These are phyloP conservation scores for Edaphochlamys debaryana DNA, from an alignment of 139 green algal species.

Conservation along the genomic window DNA sequence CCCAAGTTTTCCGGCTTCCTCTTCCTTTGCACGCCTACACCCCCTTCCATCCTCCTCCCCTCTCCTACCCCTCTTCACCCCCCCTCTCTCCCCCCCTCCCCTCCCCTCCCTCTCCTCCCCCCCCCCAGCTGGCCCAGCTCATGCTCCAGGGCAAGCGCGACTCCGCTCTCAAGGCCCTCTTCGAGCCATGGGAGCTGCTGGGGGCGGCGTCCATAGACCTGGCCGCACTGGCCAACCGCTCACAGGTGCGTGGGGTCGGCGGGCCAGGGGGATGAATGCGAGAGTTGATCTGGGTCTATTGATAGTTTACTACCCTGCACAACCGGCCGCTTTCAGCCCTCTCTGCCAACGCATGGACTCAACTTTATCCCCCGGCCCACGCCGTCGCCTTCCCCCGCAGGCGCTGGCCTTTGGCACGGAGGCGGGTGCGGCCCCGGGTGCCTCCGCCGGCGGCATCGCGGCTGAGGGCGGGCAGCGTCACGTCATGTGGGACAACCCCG, in stretches of 20 bases:
- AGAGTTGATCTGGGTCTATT: too few species aligned
- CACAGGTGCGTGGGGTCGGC: background rate
- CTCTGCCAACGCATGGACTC: too few species aligned
- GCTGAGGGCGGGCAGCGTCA: background rate
- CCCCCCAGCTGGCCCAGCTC: conserved; percentile 10
- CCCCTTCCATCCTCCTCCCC: too few species aligned
- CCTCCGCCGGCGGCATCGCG: background rate
- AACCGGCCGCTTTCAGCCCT: too few species aligned
- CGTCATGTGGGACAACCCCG: conserved; percentile 27
- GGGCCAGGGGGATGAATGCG: too few species aligned
- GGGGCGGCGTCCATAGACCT: conserved; percentile 26
- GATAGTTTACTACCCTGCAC: too few species aligned
- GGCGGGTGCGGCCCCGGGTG: background rate
- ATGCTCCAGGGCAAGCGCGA: conserved; percentile 30
- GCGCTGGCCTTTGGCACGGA: conserved; percentile 18
- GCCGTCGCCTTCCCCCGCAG: too few species aligned
- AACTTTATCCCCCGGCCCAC: too few species aligned
- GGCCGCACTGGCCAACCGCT: conserved; percentile 26
- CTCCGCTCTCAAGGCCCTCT: background rate
- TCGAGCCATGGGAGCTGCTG: conserved; percentile 30
- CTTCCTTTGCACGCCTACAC: too few species aligned
- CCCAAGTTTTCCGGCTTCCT: too few species aligned
- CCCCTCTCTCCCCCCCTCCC: background rate
- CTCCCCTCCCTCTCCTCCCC: background rate
- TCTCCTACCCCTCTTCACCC: too few species aligned